These are phyloP conservation scores for Sugiyamaella americana DNA, from an alignment of 805 yeast genomes.

Conservation along the genomic window DNA sequence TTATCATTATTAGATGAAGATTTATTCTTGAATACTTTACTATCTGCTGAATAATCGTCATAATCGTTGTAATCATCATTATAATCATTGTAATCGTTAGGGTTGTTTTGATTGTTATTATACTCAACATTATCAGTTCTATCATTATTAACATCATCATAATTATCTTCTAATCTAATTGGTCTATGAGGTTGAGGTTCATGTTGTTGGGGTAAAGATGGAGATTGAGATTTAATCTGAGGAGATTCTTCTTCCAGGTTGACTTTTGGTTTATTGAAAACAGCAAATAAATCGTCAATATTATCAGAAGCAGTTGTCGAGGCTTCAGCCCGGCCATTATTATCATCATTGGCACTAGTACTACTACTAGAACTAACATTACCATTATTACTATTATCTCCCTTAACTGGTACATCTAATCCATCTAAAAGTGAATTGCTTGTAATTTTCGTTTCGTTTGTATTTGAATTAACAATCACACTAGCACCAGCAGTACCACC, in stretches of 20 bases:
- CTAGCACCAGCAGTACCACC: constrained; percentile 6
- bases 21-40: neutral
- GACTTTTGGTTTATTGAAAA: constrained; percentile 18
- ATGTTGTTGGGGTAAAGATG: neutral
- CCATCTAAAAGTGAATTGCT: neutral
- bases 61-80: neutral
- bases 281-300: constrained; percentile 23
- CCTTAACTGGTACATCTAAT: neutral
- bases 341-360: neutral
- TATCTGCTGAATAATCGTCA: neutral
- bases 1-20: neutral
- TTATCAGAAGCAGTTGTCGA: constrained; percentile 8
- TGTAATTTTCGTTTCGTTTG: neutral
- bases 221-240: neutral
- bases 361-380: neutral
- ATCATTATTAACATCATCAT: neutral
- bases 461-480: constrained; percentile 4
- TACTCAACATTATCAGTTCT: neutral
- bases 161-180: neutral
- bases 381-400: neutral
- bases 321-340: neutral
- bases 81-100: neutral
- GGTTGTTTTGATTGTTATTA: neutral
- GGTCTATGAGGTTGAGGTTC: neutral
- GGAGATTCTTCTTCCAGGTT: neutral